Base-by-base conservation (phyloP, 495 filamentous ascomycete species). In the Trichoderma reesei region DNA sequence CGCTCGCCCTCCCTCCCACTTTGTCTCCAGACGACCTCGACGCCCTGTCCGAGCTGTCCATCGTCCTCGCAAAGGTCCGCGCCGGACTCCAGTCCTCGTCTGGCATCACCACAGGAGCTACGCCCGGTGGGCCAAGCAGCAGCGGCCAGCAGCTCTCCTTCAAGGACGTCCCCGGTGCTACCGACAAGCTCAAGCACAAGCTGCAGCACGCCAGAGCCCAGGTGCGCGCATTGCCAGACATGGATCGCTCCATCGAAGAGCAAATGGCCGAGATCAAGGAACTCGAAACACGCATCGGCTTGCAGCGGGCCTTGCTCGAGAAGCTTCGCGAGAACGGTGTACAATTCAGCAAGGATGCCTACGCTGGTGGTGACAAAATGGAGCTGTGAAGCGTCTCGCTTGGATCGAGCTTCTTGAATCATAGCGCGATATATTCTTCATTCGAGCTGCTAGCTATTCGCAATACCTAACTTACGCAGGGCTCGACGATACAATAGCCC, bases 221-320 rank as follows among this genome's bases (percentile, higher is more conserved):
- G 44, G 79, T 96, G 13, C 79, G 83, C 64, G 76, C 75, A 62
- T 76, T 97, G 66, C 89, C 90, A 13, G 91, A 95, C 75, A 80
- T 94, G 59, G 77, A 85, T 13, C 81, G 90, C 61, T 82, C 78
- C n/a, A 75, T 90, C 2, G 77, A 82, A 59, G 91, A 96, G 70
- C 92, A 96, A 76, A 83, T 90, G 66, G 81, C 75, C 46, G 92
- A 96, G 79, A 92, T 97, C 56, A 67, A 67, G 56, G 86, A 88
- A 69, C 80, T 97, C 54, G 86, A 92, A 76, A 86, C 82, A 63
- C 78, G 81, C 64, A 83, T 89, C 65, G 72, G 73, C 64, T 78
- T 76, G 64, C 82, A 91, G 75, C 80, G 80, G 38, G 79, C 78
- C 41, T 81, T 88, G 67, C 70, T 85, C 44, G 71, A 65, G n/a